These are phyloP conservation scores for Schizophyllum commune DNA, from an alignment of 1,284 basidiomycete genomes.

Conservation along the genomic window DNA sequence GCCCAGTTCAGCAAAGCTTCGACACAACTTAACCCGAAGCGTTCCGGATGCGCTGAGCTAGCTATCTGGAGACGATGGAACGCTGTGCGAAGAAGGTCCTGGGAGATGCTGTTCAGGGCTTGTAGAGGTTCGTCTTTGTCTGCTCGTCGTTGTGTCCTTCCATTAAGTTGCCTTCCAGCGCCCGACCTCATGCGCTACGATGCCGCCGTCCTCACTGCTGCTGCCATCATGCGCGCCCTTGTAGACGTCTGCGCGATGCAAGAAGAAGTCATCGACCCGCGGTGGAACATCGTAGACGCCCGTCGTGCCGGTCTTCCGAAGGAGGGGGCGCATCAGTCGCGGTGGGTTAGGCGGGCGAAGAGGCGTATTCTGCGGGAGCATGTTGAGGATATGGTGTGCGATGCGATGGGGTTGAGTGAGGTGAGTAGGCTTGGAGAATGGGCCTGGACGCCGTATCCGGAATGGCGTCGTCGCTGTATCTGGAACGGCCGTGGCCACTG, in stretches of 20 bases:
- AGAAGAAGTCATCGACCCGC: slow-evolving; percentile 27
- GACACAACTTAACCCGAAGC: not conserved
- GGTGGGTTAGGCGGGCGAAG: slow-evolving; percentile 22
- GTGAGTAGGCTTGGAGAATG: slow-evolving; percentile 25
- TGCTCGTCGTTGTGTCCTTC: not conserved
- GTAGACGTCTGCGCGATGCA: slow-evolving; percentile 28
- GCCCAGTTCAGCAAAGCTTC: not conserved
- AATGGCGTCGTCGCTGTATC: too few species aligned
- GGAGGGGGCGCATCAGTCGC: slow-evolving; percentile 12
- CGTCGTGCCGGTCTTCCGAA: slow-evolving; percentile 5
- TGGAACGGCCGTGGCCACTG: too few species aligned
- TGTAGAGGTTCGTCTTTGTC: slow-evolving; percentile 31
- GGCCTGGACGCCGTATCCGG: too few species aligned
- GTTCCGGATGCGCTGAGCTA: not conserved
- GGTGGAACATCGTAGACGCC: slow-evolving; percentile 12
- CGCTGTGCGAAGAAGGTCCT: slow-evolving; percentile 34
- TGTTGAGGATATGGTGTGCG: slow-evolving; percentile 38
- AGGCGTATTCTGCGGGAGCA: slow-evolving; percentile 22
- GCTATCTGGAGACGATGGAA: slow-evolving; percentile 32
- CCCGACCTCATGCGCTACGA: slow-evolving; percentile 43
- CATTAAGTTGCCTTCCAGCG: slow-evolving; percentile 24
- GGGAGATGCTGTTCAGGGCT: slow-evolving; percentile 39
- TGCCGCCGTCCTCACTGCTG: slow-evolving; percentile 41
- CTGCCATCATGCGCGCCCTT: slow-evolving; percentile 38
- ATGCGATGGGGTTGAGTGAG: slow-evolving; percentile 30